These are phyloP conservation scores for Lobosporangium transversale DNA, from an alignment of 192 early-diverging fungal genomes.

Conservation along the genomic window DNA sequence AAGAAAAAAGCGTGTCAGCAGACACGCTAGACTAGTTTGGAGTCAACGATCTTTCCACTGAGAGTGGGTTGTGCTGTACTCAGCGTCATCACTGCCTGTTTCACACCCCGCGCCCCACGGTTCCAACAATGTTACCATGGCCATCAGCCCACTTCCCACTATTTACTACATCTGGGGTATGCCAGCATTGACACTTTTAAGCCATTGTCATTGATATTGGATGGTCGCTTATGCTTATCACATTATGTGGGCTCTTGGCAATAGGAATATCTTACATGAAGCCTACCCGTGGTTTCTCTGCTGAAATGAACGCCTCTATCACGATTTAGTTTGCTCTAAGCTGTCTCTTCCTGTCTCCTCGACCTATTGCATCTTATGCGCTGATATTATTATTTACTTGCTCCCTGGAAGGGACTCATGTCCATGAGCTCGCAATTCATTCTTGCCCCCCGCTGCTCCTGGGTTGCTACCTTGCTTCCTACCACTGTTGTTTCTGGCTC, in stretches of 20 bases:
- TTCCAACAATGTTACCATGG: conserved; percentile 88
- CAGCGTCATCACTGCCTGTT: conserved; percentile 81
- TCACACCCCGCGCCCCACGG: conserved; percentile 91
- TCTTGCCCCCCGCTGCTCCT: conserved; percentile 65
- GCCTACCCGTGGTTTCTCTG: conserved; percentile 85
- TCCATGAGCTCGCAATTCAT: conserved; percentile 83
- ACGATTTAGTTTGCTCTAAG: conserved; percentile 85
- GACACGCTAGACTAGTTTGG: no score
- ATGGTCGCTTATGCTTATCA: conserved; percentile 76
- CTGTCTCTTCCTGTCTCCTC: conserved; percentile 85
- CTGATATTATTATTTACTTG: conserved; percentile 80
- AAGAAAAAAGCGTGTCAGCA: no score
- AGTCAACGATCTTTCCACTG: no score
- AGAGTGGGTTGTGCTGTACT: no score
- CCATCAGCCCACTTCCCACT: conserved; percentile 81
- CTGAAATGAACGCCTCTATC: conserved; percentile 79
- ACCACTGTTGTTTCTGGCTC: conserved; percentile 68
- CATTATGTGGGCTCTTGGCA: conserved; percentile 82
- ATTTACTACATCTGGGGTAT: conserved; percentile 76
- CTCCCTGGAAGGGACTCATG: conserved; percentile 64
- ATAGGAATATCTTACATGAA: conserved; percentile 87
- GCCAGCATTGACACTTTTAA: conserved; percentile 62
- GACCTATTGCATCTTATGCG: conserved; percentile 85
- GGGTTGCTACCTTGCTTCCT: conserved; percentile 85
- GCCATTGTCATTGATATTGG: conserved; percentile 82